Base-by-base conservation (phyloP, 176 grass and related monocot genomes). In the Luzula sylvatica region DNA sequence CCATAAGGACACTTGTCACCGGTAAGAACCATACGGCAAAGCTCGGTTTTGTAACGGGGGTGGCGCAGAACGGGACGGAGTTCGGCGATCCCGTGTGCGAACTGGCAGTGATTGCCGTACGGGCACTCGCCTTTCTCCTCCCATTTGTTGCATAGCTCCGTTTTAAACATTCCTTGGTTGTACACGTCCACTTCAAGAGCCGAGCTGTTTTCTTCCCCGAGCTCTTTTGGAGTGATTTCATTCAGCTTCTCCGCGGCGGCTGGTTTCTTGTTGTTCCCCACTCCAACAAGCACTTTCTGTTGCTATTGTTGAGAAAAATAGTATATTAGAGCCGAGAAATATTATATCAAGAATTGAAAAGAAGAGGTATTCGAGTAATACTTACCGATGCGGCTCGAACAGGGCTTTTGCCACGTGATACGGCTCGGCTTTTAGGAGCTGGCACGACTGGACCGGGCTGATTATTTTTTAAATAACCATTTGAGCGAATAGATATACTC, bases 101-200 rank as follows among this genome's bases (percentile, higher is more conserved):
- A 98, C 75, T 90, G 92, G 72, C 92, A 98, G 41, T 98, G 81
- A 18, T 83, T 72, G 2, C 78, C 72, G 65, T 98, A 98, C 7
- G 86, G 86, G 46, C 93, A 98, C 32, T 52, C 68, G 26, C 93
- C 82, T 3, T 64, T 92, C 66, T 98, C 86, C 75, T 92, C 86
- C 93, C 93, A 98, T 52, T 98, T 98, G 78, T 98, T 98, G 86
- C 93, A 98, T 14, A 98, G 75, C 81, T 98, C 93, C 19, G 86
- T 92, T 73, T 98, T 98, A 73, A 92, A 78, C 93, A 83, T 98
- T 26, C 93, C 93, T 68, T 98, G 93, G 75, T 83, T 79, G 81
- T 58, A 98, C 56, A 98, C 93, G 55, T 98, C 86, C 71, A 98
- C 46, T 68, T 98, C 86, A 52, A 73, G n/a, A 7, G 30, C 30